These are phyloP conservation scores for Colletotrichum sp. DNA, from an alignment of 2,329 filamentous ascomycete species.

Conservation along the genomic window DNA sequence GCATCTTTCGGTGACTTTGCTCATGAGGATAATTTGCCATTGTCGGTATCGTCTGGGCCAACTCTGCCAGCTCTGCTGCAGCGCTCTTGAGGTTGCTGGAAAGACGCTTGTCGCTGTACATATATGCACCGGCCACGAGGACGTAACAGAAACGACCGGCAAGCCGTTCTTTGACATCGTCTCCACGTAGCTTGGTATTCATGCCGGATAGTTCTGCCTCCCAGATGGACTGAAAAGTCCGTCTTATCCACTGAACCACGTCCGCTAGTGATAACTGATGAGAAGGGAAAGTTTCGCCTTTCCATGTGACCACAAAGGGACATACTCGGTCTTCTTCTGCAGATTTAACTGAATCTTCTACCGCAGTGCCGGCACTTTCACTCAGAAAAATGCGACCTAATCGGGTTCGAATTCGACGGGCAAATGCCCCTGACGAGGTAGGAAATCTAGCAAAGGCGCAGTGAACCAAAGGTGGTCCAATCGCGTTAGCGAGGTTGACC, in stretches of 20 bases:
- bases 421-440: not conserved
- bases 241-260: not conserved
- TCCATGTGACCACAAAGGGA: not conserved
- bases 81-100: not conserved
- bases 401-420: not conserved
- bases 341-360: not conserved
- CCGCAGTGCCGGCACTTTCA: not conserved
- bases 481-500: not conserved
- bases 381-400: not conserved
- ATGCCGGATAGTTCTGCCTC: not conserved
- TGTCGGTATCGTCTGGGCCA: not conserved
- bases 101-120: not conserved
- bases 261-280: not conserved
- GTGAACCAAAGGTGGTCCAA: not conserved
- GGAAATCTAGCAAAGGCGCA: not conserved
- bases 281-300: not conserved
- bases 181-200: accelerated
- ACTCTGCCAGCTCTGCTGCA: not conserved
- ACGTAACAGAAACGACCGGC: not conserved
- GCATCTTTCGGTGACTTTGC: not conserved
- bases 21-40: accelerated
- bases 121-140: not conserved
- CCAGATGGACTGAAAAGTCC: not conserved
- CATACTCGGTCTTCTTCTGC: not conserved
- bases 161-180: not conserved